Evolutionary conservation across 345 rosid genomes (phyloP).

Genomic region (Citrus reticulata): DNA sequence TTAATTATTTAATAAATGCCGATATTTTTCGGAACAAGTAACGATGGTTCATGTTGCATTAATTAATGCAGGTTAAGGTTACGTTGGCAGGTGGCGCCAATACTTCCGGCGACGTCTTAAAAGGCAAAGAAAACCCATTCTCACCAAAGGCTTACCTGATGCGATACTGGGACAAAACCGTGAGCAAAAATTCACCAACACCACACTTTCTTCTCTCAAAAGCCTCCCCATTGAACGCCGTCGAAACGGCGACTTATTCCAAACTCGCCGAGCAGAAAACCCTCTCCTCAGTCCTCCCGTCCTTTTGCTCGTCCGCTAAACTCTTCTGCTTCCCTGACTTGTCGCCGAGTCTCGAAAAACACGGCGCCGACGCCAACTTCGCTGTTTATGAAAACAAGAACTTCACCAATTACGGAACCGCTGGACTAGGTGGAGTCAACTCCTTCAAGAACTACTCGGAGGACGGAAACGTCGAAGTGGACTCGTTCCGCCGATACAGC

Average conservation of each 20-base stretch:
- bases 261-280: conserved; percentile 63
- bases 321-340: conserved; percentile 81
- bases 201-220: conserved; percentile 68
- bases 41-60: not conserved
- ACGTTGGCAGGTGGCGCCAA: conserved; percentile 18
- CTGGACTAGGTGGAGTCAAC: conserved; percentile 41
- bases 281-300: conserved; percentile 50
- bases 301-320: conserved; percentile 75
- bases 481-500: conserved; percentile 62
- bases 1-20: too few species aligned
- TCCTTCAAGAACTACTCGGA: conserved; percentile 50
- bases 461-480: conserved; percentile 26
- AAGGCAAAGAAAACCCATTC: conserved; percentile 50
- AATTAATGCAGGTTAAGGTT: conserved; percentile 48
- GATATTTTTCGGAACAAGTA: too few species aligned
- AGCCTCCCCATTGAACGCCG: conserved; percentile 68
- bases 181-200: conserved; percentile 38
- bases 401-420: conserved; percentile 79
- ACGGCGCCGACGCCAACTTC: conserved; percentile 48
- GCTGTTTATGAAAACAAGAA: conserved; percentile 47
- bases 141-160: conserved; percentile 65
- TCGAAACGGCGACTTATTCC: conserved; percentile 55
- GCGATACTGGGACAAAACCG: conserved; percentile 86
- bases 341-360: conserved; percentile 35
- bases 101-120: conserved; percentile 22